These are phyloP conservation scores for Mycosphaerella arachidis DNA, from an alignment of 2,329 filamentous ascomycete species.

Conservation along the genomic window DNA sequence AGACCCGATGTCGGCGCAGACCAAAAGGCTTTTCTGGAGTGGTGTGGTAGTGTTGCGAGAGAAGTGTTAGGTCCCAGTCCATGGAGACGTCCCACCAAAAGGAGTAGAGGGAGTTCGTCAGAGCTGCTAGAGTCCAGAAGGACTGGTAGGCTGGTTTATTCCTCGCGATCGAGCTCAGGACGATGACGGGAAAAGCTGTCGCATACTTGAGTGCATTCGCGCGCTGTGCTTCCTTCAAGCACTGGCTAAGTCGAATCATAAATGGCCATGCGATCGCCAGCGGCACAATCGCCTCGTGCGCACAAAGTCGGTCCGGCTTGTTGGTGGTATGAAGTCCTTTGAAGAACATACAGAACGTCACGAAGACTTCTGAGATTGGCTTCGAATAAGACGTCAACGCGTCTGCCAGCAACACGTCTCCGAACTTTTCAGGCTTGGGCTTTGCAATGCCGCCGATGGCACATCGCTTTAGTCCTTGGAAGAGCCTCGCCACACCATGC, in stretches of 20 bases:
- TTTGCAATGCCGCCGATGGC: conserved; percentile 81
- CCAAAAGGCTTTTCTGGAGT: conserved; percentile 68
- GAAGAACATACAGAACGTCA: conserved; percentile 83
- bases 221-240: conserved; percentile 76
- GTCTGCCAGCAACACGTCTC: conserved; percentile 88
- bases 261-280: conserved; percentile 79
- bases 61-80: conserved; percentile 91
- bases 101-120: conserved; percentile 85
- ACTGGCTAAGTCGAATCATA: conserved; percentile 84
- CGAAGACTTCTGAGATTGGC: conserved; percentile 82
- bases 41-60: conserved; percentile 48
- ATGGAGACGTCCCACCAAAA: conserved; percentile 98
- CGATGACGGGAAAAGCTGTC: conserved; percentile 87
- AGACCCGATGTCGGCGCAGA: conserved; percentile 68
- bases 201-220: conserved; percentile 94
- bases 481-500: conserved; percentile 64
- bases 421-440: conserved; percentile 85
- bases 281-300: conserved; percentile 73
- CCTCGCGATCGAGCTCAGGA: conserved; percentile 46
- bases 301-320: conserved; percentile 75
- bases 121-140: conserved; percentile 25
- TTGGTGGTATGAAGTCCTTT: conserved; percentile 68
- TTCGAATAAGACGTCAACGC: conserved; percentile 93
- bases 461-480: conserved; percentile 71
- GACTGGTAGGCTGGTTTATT: conserved; percentile 15